Base-by-base conservation (phyloP, 257 asterid genomes). In the Nicotiana tabacum region DNA sequence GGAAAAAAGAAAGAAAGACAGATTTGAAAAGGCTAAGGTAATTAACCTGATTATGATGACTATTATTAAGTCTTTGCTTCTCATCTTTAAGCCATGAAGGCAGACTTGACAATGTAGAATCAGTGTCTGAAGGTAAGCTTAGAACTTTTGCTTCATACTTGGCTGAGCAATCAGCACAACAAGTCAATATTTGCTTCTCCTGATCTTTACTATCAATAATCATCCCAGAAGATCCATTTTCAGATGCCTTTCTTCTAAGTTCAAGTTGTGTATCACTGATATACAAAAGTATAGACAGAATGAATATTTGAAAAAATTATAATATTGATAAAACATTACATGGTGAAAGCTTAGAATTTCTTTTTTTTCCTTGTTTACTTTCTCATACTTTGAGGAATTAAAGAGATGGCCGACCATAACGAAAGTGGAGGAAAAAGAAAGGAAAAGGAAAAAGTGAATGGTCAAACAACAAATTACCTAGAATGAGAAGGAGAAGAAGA, bases 41-140 rank as follows among this genome's bases (percentile, higher is more conserved):
- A 53, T 32, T 35, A 65, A 85, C 82, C 85, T 85, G 77, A 17
- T 86, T 91, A 93, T 92, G 90, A 83, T 91, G 74, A 82, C 81
- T 87, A 85, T 39, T 85, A 82, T 78, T 74, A 37, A 83, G 86
- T 83, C 92, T 84, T 88, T 67, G 84, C 51, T 87, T 85, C 77
- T 93, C 96, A 64, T 90, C 90, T 83, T 86, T 92, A 21, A 93
- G 97, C 98, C 98, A 94, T 70, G 90, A 84, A 70, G 98, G 98
- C 81, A 94, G 79, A 81, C 84, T 87, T 39, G 97, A 87, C 62
- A 89, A 77, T 33, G 91, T 81, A 66, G 88, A 79, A 46, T 86
- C 88, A n/a, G 66, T 88, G 81, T 55, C 78, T n/a, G 83, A 77
- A 77, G 30, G 85, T 53, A 88, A 43, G 27, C 83, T 65, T 72